Percentiles rank a stretch among this genome's conserved stretches.
Evolutionary conservation across 352 stramenopile genomes (phyloP).

Genomic region (Elongisporangium undulatum): DNA sequence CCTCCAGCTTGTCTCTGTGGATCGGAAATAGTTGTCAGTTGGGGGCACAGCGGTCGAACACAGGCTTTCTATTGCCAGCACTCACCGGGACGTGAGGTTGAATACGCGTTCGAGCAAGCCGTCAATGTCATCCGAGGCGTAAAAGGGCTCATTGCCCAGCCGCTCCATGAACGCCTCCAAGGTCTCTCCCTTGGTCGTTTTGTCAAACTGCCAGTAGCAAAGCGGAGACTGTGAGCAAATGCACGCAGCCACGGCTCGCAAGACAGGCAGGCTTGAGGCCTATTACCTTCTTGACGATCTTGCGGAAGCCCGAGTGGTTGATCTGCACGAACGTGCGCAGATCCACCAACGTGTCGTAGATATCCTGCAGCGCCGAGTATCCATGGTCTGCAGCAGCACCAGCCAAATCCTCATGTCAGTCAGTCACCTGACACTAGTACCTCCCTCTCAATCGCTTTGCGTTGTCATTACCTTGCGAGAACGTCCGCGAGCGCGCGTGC

Average conservation of each 20-base stretch:
- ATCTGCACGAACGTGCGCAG: slow-evolving; percentile 89
- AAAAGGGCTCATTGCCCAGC: slow-evolving; percentile 74
- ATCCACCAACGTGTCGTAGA: slow-evolving; percentile 88
- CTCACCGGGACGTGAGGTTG: slow-evolving; percentile 47
- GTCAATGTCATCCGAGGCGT: slow-evolving; percentile 74
- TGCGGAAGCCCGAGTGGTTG: slow-evolving; percentile 90
- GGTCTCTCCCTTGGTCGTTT: slow-evolving; percentile 70
- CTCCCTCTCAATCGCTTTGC: no score
- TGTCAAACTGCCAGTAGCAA: slow-evolving; percentile 75
- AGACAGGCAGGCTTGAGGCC: not conserved
- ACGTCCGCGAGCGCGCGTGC: slow-evolving; percentile 48
- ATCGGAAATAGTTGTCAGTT: not conserved
- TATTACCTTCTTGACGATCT: slow-evolving; percentile 91
- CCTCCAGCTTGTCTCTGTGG: slow-evolving; percentile 76
- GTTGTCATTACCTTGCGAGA: slow-evolving; percentile 49
- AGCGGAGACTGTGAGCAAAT: not conserved
- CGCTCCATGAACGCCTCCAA: slow-evolving; percentile 80
- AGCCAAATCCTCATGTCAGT: slow-evolving; percentile 5
- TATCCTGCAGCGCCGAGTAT: slow-evolving; percentile 81
- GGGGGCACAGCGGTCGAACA: not conserved
- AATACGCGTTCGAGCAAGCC: slow-evolving; percentile 76
- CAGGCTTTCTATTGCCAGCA: slow-evolving; percentile 8
- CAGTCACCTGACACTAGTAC: no score
- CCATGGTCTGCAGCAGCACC: slow-evolving; percentile 38
- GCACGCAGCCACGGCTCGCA: not conserved